These are phyloP conservation scores for Collybiopsis luxurians DNA, from an alignment of 768 basidiomycete genomes.

Conservation along the genomic window DNA sequence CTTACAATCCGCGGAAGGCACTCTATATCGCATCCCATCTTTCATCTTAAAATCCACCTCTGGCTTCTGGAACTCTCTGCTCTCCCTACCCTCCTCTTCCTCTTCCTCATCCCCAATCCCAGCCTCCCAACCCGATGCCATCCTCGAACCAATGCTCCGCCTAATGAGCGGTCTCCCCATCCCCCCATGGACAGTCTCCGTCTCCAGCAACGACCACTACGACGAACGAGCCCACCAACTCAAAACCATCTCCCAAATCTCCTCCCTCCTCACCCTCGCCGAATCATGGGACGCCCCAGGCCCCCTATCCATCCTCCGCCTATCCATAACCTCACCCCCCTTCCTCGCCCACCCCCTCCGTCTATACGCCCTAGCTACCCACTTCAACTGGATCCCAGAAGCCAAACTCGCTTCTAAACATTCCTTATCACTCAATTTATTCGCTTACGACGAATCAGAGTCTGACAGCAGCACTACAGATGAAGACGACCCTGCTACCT, in stretches of 20 bases:
- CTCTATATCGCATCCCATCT: slow-evolving; percentile 41
- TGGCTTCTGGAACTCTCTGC: slow-evolving; percentile 32
- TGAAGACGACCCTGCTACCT: too few species aligned
- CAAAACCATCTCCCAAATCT: too few species aligned
- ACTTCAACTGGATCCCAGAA: slow-evolving; percentile 44
- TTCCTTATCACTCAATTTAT: slow-evolving; percentile 39
- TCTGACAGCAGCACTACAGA: too few species aligned
- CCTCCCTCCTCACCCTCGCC: slow-evolving; percentile 36
- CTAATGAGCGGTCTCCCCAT: slow-evolving; percentile 40
- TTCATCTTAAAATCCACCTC: slow-evolving; percentile 40
- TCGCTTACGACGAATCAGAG: slow-evolving; percentile 27
- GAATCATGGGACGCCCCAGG: slow-evolving; percentile 47
- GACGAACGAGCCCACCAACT: too few species aligned
- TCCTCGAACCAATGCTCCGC: slow-evolving; percentile 36
- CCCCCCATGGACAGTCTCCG: slow-evolving; percentile 36
- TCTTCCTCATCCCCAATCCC: slow-evolving; percentile 13
- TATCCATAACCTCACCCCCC: slow-evolving; percentile 36
- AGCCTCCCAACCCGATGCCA: slow-evolving; percentile 31
- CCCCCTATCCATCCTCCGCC: slow-evolving; percentile 39
- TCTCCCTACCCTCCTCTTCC: slow-evolving; percentile 18
- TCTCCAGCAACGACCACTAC: slow-evolving; percentile 12
- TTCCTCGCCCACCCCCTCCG: slow-evolving; percentile 45
- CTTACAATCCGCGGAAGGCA: slow-evolving; percentile 38
- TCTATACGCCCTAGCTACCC: slow-evolving; percentile 43
- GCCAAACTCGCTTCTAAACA: slow-evolving; percentile 37